phyloP scores from a whole-genome alignment of 164 flowering plant genomes.

The Berberis thunbergii region DNA sequence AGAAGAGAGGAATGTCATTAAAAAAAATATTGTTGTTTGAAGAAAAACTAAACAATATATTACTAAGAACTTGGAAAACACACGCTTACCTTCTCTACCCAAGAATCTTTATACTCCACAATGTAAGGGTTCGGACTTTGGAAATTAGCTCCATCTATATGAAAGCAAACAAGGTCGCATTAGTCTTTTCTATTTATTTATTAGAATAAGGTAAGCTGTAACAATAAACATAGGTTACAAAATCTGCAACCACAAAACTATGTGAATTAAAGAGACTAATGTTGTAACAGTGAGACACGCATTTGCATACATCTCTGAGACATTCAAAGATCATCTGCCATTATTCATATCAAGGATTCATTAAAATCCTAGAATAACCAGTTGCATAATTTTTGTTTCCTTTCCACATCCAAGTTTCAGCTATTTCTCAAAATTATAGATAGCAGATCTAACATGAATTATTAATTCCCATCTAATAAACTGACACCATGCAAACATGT shows the following conservation, averaged over 20 bases:
- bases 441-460: background rate
- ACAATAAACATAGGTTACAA: too few species aligned
- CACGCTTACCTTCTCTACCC: constrained; percentile 88
- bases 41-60: background rate
- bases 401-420: background rate
- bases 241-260: too few species aligned
- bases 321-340: background rate
- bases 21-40: background rate
- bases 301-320: too few species aligned
- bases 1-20: too few species aligned
- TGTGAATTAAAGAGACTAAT: too few species aligned
- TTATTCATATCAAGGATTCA: background rate
- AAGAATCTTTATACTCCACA: constrained; percentile 97
- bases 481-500: too few species aligned
- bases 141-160: constrained; percentile 97
- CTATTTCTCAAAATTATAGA: background rate
- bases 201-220: too few species aligned
- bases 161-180: constrained; percentile 12
- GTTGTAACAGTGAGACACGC: too few species aligned
- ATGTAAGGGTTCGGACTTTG: constrained; percentile 71
- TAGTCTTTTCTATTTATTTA: background rate
- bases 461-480: too few species aligned
- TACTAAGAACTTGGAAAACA: background rate
- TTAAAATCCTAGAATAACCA: background rate
- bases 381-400: background rate